Base-by-base conservation (phyloP, 371 early-diverging fungal species). In the Aphelidium insulamus region DNA sequence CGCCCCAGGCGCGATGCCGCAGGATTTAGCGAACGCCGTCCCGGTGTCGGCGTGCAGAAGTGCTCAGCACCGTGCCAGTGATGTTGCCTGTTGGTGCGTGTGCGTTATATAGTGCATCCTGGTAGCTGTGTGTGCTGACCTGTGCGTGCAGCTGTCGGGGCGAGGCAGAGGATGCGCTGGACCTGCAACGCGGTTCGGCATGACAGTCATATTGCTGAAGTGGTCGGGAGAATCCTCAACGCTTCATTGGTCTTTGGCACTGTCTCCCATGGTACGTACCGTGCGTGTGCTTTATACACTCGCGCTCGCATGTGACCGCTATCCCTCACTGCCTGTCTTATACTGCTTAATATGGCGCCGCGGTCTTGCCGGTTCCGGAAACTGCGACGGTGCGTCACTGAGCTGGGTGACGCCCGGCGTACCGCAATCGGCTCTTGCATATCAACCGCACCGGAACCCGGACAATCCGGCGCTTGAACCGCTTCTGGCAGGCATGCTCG, bases 161-260 rank as follows among this genome's bases (percentile, higher is more conserved):
- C n/a, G 51, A 59, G 24, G 60, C 65, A 5, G 48, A 65, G 30
- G 49, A 64, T 40, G 55, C 62, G 17, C 57, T 50, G 32, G 69
- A 58, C 46, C 36, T 59, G 25, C 47, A 59, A 18, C 44, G 55
- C 12, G 72, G 65, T 43, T 42, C 72, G 24, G 72, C n/a, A n/a
- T n/a, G n/a, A 74, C 41, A 74, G 74, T 46, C 64, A 74, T 45
- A 70, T 74, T 40, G 74, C 74, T 5, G 59, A 67, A 34, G 56
- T 56, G 11, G 66, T 68, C 21, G 55, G 25, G 56, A 64, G 47
- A 54, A 74, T 38, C 75, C 75, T 14, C 54, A 50, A 16, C 50
- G 59, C 38, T 74, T 69, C 41, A 55, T 70, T 21, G 72, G 66
- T 17, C 20, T 11, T 5, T 5, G 5, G n/a, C n/a, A n/a, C n/a